Evolutionary conservation across 768 basidiomycete genomes (phyloP).

Genomic region (Lactarius vividus): DNA sequence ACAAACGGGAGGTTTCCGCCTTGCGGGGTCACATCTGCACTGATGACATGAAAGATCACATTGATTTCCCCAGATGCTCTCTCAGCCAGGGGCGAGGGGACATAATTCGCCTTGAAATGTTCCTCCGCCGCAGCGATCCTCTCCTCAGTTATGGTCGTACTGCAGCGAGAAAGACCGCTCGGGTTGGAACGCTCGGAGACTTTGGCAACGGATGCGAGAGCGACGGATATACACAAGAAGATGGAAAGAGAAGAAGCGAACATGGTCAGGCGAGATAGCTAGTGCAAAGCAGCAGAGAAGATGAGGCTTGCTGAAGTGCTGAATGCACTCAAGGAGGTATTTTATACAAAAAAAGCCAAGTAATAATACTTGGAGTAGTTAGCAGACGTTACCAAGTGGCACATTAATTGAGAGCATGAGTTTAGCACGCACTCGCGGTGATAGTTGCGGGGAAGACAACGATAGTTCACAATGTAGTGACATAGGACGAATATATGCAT

Average conservation of each 20-base stretch:
- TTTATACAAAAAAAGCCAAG: not conserved
- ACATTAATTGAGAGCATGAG: not conserved
- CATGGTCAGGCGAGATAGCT: not conserved
- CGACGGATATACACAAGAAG: constrained; percentile 32
- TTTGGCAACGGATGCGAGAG: constrained; percentile 32
- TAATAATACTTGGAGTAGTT: not conserved
- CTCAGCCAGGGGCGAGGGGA: constrained; percentile 27
- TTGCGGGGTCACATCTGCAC: constrained; percentile 37
- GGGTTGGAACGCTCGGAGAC: constrained; percentile 24
- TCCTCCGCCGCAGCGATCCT: constrained; percentile 38
- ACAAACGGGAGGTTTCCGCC: constrained; percentile 48
- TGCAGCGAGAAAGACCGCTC: constrained; percentile 7
- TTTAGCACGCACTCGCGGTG: not conserved
- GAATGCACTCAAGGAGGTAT: not conserved
- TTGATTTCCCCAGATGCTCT: constrained; percentile 30
- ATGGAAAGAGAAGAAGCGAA: constrained; percentile 32
- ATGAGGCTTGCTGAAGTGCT: not conserved
- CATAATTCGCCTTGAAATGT: constrained; percentile 42
- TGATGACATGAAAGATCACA: constrained; percentile 48
- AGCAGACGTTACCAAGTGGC: not conserved
- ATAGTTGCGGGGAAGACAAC: not conserved
- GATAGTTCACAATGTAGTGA: not conserved
- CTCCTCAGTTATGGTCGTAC: constrained; percentile 35
- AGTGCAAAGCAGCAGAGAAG: not conserved
- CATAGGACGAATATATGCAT: too few relatives aligned